Evolutionary conservation across 345 rosid genomes (phyloP).

Genomic region (Capsella bursapastoris): DNA sequence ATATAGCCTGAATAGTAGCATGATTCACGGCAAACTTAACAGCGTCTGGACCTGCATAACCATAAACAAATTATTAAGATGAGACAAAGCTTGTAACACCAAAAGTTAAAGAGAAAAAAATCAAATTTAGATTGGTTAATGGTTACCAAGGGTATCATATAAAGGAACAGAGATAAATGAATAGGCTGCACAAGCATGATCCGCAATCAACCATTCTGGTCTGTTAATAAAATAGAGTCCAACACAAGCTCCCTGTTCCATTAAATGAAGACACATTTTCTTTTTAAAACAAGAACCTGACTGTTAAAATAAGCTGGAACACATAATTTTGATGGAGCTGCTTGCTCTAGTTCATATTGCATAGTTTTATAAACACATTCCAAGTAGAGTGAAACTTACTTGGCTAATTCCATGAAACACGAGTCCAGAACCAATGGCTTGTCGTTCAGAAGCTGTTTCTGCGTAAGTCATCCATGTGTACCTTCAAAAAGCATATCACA

Average conservation of each 20-base stretch:
- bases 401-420: slow-evolving; percentile 57
- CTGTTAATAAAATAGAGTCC: slow-evolving; percentile 80
- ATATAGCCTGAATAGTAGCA: slow-evolving; percentile 75
- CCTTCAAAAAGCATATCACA: slow-evolving; percentile 49
- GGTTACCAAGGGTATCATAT: slow-evolving; percentile 89
- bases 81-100: background rate
- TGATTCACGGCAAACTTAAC: slow-evolving; percentile 79
- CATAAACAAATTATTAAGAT: slow-evolving; percentile 28
- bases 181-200: slow-evolving; percentile 96
- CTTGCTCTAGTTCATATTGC: background rate
- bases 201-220: slow-evolving; percentile 92
- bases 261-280: slow-evolving; percentile 26
- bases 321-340: background rate
- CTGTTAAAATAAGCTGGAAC: background rate
- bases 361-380: background rate
- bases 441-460: slow-evolving; percentile 70
- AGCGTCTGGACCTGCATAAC: slow-evolving; percentile 79
- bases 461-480: slow-evolving; percentile 94
- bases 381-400: slow-evolving; percentile 49
- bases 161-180: slow-evolving; percentile 89
- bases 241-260: slow-evolving; percentile 70
- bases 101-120: background rate
- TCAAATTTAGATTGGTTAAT: slow-evolving; percentile 30
- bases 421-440: slow-evolving; percentile 90
- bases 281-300: background rate